Evolutionary conservation across 202 grass and related monocot species (phyloP).

Genomic region (Setaria italica): DNA sequence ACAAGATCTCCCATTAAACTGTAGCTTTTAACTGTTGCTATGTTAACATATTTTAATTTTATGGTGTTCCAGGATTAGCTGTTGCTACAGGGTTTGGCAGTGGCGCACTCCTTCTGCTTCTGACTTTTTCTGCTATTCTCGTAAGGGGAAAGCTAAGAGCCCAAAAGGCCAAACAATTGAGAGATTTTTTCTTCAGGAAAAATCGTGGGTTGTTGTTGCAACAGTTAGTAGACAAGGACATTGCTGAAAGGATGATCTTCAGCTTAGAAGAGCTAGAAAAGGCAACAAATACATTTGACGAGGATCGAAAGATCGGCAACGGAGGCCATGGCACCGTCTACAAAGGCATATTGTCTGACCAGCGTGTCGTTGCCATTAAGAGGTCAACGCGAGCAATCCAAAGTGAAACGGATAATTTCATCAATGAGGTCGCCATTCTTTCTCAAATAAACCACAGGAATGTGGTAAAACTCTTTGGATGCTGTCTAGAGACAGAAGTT

Average conservation of each 20-base stretch:
- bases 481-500: conserved; percentile 40
- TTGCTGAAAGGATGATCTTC: conserved; percentile 48
- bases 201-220: conserved; percentile 36
- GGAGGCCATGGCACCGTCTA: conserved; percentile 40
- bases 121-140: conserved; percentile 8
- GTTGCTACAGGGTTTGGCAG: conserved; percentile 3
- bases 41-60: background rate
- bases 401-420: conserved; percentile 37
- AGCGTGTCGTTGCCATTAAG: conserved; percentile 46
- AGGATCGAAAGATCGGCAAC: conserved; percentile 25
- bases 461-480: conserved; percentile 44
- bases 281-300: conserved; percentile 40
- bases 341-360: conserved; percentile 44
- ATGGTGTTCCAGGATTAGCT: conserved; percentile 27
- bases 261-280: conserved; percentile 49
- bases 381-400: conserved; percentile 10
- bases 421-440: conserved; percentile 44
- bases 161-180: background rate
- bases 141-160: conserved; percentile 18
- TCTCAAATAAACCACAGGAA: conserved; percentile 51
- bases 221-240: conserved; percentile 42
- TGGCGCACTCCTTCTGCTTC: background rate
- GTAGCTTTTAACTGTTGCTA: background rate
- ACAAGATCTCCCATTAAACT: background rate
- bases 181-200: conserved; percentile 22